Evolutionary conservation across 2,329 filamentous ascomycete species (phyloP).

Genomic region (Nannizziopsis arthrosporioides): DNA sequence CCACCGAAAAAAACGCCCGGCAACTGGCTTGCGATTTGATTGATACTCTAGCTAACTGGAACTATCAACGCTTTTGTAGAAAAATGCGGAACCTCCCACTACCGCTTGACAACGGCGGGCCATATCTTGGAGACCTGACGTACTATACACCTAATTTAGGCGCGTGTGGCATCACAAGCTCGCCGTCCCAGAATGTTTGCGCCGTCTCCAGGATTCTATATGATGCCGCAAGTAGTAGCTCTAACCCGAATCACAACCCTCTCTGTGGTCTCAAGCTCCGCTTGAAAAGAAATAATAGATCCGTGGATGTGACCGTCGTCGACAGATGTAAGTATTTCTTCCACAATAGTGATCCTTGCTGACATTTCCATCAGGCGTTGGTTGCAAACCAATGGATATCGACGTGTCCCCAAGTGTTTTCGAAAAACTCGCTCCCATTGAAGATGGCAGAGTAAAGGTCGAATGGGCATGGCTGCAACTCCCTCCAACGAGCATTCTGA

Average conservation of each 20-base stretch:
- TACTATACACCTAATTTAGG: constrained; percentile 58
- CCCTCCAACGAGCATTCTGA: constrained; percentile 19
- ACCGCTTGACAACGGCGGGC: constrained; percentile 38
- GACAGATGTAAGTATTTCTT: constrained; percentile 47
- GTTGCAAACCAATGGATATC: constrained; percentile 39
- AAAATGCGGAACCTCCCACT: constrained; percentile 37
- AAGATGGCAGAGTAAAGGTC: constrained; percentile 38
- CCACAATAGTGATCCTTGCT: constrained; percentile 5
- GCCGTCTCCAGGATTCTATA: constrained; percentile 57
- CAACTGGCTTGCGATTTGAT: not conserved
- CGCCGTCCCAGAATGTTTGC: constrained; percentile 47
- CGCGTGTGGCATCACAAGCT: constrained; percentile 53
- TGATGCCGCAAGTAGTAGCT: constrained; percentile 44
- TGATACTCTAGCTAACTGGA: no score
- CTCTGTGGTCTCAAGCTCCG: constrained; percentile 58
- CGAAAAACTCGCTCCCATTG: constrained; percentile 35
- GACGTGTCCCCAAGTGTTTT: constrained; percentile 42
- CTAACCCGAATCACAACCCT: constrained; percentile 53
- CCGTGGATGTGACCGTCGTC: constrained; percentile 53
- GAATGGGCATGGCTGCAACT: constrained; percentile 42
- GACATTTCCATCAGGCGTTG: constrained; percentile 28
- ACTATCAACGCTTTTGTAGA: not conserved
- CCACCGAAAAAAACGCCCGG: not conserved
- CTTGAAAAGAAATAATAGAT: constrained; percentile 44
- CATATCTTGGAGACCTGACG: constrained; percentile 53